Evolutionary conservation across 2,329 filamentous ascomycete species (phyloP).

Genomic region (Penicillium oxalicum): DNA sequence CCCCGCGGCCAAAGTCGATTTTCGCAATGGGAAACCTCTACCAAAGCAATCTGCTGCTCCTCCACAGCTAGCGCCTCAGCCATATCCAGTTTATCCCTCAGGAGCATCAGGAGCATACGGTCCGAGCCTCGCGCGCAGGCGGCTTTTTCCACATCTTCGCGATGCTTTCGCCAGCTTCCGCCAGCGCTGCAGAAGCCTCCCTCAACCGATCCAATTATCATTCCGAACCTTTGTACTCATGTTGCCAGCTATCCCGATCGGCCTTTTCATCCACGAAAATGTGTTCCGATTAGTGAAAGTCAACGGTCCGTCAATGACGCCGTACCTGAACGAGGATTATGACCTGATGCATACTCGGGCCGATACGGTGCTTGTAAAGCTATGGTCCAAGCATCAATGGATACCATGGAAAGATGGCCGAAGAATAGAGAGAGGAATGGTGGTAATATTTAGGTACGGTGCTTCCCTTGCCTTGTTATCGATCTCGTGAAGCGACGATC

Average conservation of each 20-base stretch:
- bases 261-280: conserved; percentile 37
- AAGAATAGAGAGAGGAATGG: conserved; percentile 62
- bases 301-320: conserved; percentile 63
- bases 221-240: conserved; percentile 25
- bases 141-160: conserved; percentile 14
- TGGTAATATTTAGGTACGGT: conserved; percentile 57
- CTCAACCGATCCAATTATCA: conserved; percentile 21
- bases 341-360: conserved; percentile 34
- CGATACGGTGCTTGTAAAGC: conserved; percentile 41
- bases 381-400: conserved; percentile 46
- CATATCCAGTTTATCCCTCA: not conserved
- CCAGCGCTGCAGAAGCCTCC: conserved; percentile 24
- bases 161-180: conserved; percentile 20
- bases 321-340: conserved; percentile 65
- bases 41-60: not conserved
- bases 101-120: conserved; percentile 5
- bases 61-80: not conserved
- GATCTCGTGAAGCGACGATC: not conserved
- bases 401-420: conserved; percentile 46
- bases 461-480: not conserved
- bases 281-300: conserved; percentile 40
- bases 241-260: conserved; percentile 34
- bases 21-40: conserved; percentile 1
- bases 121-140: conserved; percentile 8
- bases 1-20: conserved; percentile 14